phyloP scores from a whole-genome alignment of 371 early-diverging fungal species.

The Lichtheimia hyalospora region DNA sequence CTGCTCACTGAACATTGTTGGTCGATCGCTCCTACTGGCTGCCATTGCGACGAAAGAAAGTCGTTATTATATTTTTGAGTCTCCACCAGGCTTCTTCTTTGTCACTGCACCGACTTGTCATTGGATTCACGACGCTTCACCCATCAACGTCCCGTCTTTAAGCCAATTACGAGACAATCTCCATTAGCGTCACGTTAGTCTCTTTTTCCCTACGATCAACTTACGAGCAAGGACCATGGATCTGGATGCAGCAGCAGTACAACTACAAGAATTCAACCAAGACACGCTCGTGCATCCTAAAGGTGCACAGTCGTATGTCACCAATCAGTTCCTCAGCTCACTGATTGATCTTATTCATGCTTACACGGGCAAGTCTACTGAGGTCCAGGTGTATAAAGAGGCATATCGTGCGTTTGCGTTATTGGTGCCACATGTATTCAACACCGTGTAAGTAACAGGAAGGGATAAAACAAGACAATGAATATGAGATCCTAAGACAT shows the following conservation, averaged over 20 bases:
- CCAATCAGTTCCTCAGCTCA: slow-evolving; percentile 39
- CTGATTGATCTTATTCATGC: slow-evolving; percentile 21
- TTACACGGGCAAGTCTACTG: slow-evolving; percentile 22
- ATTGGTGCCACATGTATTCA: slow-evolving; percentile 38
- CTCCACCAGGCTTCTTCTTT: too few relatives aligned
- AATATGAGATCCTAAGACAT: too few relatives aligned
- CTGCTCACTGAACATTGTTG: neutral
- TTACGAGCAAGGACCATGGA: neutral
- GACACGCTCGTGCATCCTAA: slow-evolving; percentile 28
- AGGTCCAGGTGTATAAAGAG: slow-evolving; percentile 34
- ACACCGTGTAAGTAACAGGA: slow-evolving; percentile 33
- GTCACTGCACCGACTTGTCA: too few relatives aligned
- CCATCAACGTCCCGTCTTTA: too few relatives aligned
- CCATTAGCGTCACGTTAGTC: too few relatives aligned
- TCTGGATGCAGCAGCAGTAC: slow-evolving; percentile 13
- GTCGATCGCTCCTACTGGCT: neutral
- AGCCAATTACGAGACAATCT: too few relatives aligned
- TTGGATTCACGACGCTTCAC: too few relatives aligned
- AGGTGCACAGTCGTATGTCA: slow-evolving; percentile 38
- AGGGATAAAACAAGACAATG: neutral
- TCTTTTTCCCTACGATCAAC: too few relatives aligned
- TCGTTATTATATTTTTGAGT: too few relatives aligned
- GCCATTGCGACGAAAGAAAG: neutral
- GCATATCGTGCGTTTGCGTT: slow-evolving; percentile 42
- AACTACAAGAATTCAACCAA: slow-evolving; percentile 37